Conservation (phyloP, 2,329 filamentous ascomycete genomes). For the Sporothrix curviconia region DNA sequence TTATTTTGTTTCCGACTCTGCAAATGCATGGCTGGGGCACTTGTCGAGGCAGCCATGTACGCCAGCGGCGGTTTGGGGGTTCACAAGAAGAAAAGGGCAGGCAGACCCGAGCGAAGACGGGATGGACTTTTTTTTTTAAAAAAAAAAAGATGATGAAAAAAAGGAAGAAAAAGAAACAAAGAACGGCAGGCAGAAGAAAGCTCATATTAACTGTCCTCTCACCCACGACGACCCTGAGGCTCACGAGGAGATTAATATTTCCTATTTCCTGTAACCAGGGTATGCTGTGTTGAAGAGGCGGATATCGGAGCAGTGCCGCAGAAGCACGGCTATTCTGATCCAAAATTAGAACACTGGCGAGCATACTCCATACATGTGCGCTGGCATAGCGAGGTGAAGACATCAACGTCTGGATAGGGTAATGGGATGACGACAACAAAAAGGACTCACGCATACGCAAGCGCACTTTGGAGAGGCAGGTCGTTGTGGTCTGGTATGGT, state of each 20-base stretch:
- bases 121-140: background rate
- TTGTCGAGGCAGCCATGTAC: too few species aligned
- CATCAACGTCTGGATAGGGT: background rate
- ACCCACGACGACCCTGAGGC: background rate
- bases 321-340: background rate
- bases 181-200: background rate
- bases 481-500: too few species aligned
- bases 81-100: too few species aligned
- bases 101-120: too few species aligned
- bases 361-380: too few species aligned
- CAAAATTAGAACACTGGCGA: background rate
- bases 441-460: too few species aligned
- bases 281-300: too few species aligned
- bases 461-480: too few species aligned
- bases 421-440: background rate
- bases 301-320: background rate
- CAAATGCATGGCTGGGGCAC: too few species aligned
- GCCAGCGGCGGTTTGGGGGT: too few species aligned
- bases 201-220: background rate
- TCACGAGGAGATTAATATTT: background rate
- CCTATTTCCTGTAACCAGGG: background rate
- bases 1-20: too few species aligned
- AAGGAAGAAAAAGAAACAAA: background rate
- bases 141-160: background rate
- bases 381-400: conserved; percentile 1